Percentiles rank a stretch among this genome's conserved stretches.
Conservation (phyloP, 2,329 filamentous ascomycete species). For the Graphilbum fragrans region DNA sequence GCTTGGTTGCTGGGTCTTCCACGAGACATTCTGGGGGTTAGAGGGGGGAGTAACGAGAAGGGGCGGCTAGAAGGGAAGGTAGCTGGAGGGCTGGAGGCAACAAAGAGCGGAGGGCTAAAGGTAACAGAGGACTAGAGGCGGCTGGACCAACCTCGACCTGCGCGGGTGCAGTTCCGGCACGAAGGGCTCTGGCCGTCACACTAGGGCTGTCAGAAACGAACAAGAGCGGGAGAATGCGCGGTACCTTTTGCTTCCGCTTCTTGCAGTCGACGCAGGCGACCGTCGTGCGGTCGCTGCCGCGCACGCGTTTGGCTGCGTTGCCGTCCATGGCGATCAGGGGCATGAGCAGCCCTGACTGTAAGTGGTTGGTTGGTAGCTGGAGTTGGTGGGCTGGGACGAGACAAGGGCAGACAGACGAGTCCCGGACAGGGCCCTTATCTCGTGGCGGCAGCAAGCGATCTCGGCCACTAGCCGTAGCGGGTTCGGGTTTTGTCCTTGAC, state of each 20-base stretch:
- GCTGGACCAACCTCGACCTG: neutral
- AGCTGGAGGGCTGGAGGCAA: neutral
- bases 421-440: too few species aligned
- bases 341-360: too few species aligned
- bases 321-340: too few species aligned
- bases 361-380: too few species aligned
- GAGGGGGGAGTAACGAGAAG: neutral
- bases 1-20: constrained; percentile 22
- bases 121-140: neutral
- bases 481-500: too few species aligned
- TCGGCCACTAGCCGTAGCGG: too few species aligned
- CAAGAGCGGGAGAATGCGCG: neutral
- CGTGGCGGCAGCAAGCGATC: too few species aligned
- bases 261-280: neutral
- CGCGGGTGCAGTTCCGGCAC: neutral
- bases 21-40: constrained; percentile 9
- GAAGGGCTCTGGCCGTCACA: neutral
- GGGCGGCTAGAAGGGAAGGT: neutral
- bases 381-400: too few species aligned
- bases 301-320: neutral
- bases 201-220: neutral
- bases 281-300: neutral
- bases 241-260: neutral
- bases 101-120: neutral
- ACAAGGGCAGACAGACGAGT: too few species aligned